Conservation (phyloP, 1,284 basidiomycete genomes). For the Polyporus tsugae region DNA sequence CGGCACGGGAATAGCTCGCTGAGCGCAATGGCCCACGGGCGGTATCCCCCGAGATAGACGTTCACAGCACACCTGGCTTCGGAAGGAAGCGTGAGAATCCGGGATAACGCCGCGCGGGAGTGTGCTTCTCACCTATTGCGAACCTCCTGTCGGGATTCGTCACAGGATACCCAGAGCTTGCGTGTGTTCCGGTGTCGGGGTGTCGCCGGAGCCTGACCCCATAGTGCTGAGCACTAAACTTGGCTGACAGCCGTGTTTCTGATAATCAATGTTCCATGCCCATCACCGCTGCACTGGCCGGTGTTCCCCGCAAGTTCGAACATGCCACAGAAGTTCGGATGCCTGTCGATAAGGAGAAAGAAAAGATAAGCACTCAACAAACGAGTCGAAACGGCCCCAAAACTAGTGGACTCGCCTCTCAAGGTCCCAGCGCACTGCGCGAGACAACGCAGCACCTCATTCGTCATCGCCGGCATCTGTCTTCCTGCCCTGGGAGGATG, state of each 20-base stretch:
- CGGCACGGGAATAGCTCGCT: background rate
- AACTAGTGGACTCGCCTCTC: background rate
- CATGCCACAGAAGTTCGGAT: background rate
- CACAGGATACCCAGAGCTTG: background rate
- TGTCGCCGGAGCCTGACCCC: background rate
- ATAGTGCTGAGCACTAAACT: background rate
- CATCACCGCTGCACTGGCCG: background rate
- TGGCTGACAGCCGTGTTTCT: background rate
- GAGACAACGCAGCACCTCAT: background rate
- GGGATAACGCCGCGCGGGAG: background rate
- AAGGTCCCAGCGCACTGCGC: background rate
- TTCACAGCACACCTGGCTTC: background rate
- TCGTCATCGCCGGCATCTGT: background rate
- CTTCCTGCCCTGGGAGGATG: background rate
- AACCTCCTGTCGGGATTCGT: background rate
- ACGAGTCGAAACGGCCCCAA: background rate
- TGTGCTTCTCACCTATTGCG: background rate
- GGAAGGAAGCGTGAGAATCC: background rate
- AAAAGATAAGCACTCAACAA: background rate
- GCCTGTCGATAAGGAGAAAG: slow-evolving; percentile 4
- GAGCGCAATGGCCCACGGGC: background rate
- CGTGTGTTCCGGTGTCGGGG: background rate
- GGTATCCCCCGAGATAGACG: background rate
- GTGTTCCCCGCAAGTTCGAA: background rate
- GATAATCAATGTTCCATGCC: background rate